A percentile compares a stretch with the other conserved stretches of the same genome.
phyloP scores from a whole-genome alignment of 2,329 filamentous ascomycete species.

The Phialophora expanda region DNA sequence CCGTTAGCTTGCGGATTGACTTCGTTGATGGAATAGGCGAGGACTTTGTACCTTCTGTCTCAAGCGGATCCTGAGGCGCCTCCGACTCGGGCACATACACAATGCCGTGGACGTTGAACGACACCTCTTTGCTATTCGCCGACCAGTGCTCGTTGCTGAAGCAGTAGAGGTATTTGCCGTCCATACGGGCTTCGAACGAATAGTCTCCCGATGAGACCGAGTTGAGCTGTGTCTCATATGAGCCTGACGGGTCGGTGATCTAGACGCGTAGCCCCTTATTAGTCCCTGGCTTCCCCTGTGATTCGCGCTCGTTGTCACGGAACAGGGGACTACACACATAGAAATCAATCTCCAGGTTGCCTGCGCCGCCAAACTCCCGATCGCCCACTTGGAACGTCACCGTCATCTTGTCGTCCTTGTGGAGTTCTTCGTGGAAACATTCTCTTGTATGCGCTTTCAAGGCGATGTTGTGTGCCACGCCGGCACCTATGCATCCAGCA shows the following conservation, averaged over 20 bases:
- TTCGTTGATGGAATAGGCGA: neutral
- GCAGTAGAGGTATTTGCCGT: constrained; percentile 95
- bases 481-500: constrained; percentile 64
- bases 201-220: constrained; percentile 88
- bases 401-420: constrained; percentile 96
- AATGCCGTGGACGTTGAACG: constrained; percentile 98
- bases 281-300: neutral
- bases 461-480: constrained; percentile 90
- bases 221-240: constrained; percentile 80
- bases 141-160: constrained; percentile 99
- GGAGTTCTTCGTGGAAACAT: constrained; percentile 94
- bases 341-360: constrained; percentile 96
- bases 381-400: constrained; percentile 98
- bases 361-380: constrained; percentile 89
- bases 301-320: neutral
- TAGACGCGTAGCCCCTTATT: constrained; percentile 43
- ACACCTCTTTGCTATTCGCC: constrained; percentile 94
- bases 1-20: neutral
- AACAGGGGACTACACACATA: constrained; percentile 71
- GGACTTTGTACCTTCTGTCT: constrained; percentile 72
- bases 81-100: constrained; percentile 94
- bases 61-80: constrained; percentile 81
- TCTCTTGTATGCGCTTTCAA: constrained; percentile 90
- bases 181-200: constrained; percentile 80
- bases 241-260: constrained; percentile 78